Percentiles rank a stretch among this genome's conserved stretches.
Evolutionary conservation across 805 yeast species (phyloP).

Genomic region (Lachancea thermotolerans): DNA sequence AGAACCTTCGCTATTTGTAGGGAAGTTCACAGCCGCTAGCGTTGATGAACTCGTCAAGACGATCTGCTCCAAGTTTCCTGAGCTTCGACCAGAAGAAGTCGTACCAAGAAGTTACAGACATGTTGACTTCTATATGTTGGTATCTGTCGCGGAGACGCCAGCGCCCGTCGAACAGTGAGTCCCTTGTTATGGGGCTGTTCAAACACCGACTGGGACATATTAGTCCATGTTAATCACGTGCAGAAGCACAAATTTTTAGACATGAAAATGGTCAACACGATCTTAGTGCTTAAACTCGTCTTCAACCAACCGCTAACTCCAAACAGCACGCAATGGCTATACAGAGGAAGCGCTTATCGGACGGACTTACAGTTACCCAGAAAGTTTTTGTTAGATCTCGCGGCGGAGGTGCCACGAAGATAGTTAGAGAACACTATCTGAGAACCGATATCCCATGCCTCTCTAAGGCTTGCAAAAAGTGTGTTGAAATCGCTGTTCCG

Average conservation of each 20-base stretch:
- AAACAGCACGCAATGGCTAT: neutral
- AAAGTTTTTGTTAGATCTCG: conserved; percentile 90
- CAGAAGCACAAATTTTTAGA: neutral
- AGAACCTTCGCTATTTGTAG: conserved; percentile 1
- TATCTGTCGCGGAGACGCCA: neutral
- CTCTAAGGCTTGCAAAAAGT: conserved; percentile 59
- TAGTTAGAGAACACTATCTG: conserved; percentile 90
- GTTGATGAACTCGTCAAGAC: neutral
- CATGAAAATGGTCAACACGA: neutral
- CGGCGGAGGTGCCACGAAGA: conserved; percentile 82
- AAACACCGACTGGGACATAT: too few relatives aligned
- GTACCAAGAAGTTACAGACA: conserved; percentile 2
- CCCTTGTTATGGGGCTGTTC: too few relatives aligned
- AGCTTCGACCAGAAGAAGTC: neutral
- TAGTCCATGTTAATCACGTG: too few relatives aligned
- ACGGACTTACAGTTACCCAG: conserved; percentile 62
- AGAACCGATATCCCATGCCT: conserved; percentile 91
- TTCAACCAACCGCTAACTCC: neutral
- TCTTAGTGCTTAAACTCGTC: neutral
- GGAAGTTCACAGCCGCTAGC: conserved; percentile 6
- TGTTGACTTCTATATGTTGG: conserved; percentile 1
- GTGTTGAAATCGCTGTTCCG: conserved; percentile 46
- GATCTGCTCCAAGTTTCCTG: conserved; percentile 1
- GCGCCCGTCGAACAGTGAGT: too few relatives aligned
- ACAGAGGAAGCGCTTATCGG: conserved; percentile 39